Base-by-base conservation (phyloP, 2,329 filamentous ascomycete species). In the Ampelomyces quisqualis region DNA sequence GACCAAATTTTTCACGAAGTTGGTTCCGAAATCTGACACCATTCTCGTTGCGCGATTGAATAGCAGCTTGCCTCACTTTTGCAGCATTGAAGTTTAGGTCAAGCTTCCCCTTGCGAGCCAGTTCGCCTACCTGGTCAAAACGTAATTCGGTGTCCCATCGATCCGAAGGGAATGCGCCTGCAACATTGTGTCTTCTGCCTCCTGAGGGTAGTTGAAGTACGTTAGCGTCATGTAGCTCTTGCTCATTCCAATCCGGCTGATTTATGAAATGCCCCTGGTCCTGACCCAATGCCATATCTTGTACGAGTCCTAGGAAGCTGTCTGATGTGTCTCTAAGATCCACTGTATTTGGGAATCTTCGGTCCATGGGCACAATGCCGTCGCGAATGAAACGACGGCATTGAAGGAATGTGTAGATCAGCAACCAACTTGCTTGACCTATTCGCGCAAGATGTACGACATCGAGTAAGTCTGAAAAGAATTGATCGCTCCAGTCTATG, bases 351-450 rank as follows among this genome's bases (percentile, higher is more conserved):
- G 5, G n/a, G 19, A 43, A 41, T 21, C 33, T 24, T 2, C 36
- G 39, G 8, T 40, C 29, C 6, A 2, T 4, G 1, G 40, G 33
- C 6, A 47, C 44, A 18, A 28, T 11, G 15, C 27, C 36, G 7
- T 27, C 21, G 5, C 6, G 17, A n/a, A 50, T 35, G 22, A 47
- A 40, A 2, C 24, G 13, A 7, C 41, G 27, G 24, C 53, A 57
- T 20, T 20, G 13, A 0, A 57, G 34, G 18, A 55, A 58, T 4
- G 42, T 27, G 17, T 40, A 42, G 7, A 57, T 49, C 18, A 57
- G 14, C n/a, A n/a, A 32, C 43, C 45, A 53, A 20, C 46, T 34
- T n/a, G 31, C 40, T 11, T 15, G 28, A 3, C 49, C 45, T 2
- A 38, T 26, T 8, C 45, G 41, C 8, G 49, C 44, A 7, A 55